A percentile compares a stretch with the other conserved stretches of the same genome.
Evolutionary conservation across 495 filamentous ascomycete genomes (phyloP).

Genomic region (Penicillium verhagenii): DNA sequence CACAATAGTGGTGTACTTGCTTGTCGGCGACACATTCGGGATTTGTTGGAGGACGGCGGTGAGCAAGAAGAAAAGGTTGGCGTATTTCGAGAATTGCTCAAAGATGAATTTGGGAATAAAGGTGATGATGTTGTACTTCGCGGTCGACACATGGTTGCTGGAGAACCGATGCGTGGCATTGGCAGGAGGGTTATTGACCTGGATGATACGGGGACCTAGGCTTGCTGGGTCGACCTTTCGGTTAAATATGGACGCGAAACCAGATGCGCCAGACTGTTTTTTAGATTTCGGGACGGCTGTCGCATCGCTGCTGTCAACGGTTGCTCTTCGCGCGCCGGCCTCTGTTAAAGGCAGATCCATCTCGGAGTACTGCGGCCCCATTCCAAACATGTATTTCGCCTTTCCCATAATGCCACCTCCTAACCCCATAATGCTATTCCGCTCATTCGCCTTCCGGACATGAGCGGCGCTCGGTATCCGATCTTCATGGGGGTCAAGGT

Average conservation of each 20-base stretch:
- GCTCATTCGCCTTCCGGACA: constrained; percentile 61
- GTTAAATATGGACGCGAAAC: constrained; percentile 95
- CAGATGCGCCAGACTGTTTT: constrained; percentile 65
- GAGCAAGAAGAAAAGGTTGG: constrained; percentile 99
- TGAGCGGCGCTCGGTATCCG: constrained; percentile 53
- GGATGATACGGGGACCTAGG: constrained; percentile 87
- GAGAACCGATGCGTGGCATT: constrained; percentile 86
- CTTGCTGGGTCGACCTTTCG: constrained; percentile 86
- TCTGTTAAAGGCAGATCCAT: constrained; percentile 98
- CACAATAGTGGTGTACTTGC: constrained; percentile 92
- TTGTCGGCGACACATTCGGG: constrained; percentile 90
- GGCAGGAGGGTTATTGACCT: constrained; percentile 95
- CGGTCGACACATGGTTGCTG: constrained; percentile 94
- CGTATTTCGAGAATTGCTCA: constrained; percentile 99
- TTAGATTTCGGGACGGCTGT: constrained; percentile 31
- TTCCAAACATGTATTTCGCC: constrained; percentile 87
- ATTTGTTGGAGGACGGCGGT: constrained; percentile 96
- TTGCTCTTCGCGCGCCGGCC: constrained; percentile 52
- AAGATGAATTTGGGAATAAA: constrained; percentile 97
- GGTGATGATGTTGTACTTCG: constrained; percentile 96
- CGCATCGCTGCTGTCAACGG: constrained; percentile 36
- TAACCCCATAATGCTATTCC: constrained; percentile 83
- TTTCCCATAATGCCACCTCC: constrained; percentile 83
- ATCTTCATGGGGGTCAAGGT: constrained; percentile 52
- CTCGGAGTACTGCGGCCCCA: constrained; percentile 89